Evolutionary conservation across 257 asterid genomes (phyloP).

Genomic region (Solanum chmielewskii): DNA sequence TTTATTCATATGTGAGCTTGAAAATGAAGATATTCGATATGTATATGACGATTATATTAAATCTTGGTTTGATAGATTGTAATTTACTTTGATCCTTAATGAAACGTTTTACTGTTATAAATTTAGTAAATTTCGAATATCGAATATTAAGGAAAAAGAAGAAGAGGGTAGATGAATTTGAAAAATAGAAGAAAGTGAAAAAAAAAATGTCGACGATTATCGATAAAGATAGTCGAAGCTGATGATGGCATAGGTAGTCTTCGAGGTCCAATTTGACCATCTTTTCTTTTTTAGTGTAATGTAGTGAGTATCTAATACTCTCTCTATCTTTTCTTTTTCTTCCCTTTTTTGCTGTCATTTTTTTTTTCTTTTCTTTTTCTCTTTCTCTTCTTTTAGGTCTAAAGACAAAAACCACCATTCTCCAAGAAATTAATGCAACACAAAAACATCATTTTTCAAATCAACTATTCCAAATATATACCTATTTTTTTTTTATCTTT

Average conservation of each 20-base stretch:
- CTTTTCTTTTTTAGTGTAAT: constrained; percentile 30
- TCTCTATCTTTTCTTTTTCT: constrained; percentile 34
- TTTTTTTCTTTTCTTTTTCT: constrained; percentile 15
- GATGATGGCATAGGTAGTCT: constrained; percentile 71
- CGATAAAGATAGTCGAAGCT: constrained; percentile 79
- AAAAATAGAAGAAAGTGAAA: constrained; percentile 21
- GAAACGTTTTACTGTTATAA: not conserved
- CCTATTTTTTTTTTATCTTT: not conserved
- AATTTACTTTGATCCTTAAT: not conserved
- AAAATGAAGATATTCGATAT: not conserved
- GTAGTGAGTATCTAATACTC: not conserved
- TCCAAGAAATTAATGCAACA: constrained; percentile 13
- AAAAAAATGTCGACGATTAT: constrained; percentile 32
- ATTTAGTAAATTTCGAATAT: not conserved
- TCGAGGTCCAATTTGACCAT: constrained; percentile 95
- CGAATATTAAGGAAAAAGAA: no score
- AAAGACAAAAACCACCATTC: constrained; percentile 28
- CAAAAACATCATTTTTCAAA: not conserved
- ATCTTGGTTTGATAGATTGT: not conserved
- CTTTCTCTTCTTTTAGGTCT: constrained; percentile 15
- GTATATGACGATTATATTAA: not conserved
- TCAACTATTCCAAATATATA: not conserved
- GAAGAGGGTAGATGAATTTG: not conserved
- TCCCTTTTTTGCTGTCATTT: constrained; percentile 84
- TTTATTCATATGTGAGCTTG: not conserved